Percentiles rank a stretch among this genome's conserved stretches.
Evolutionary conservation across 768 basidiomycete species (phyloP).

Genomic region (Lanmaoa rubissima): DNA sequence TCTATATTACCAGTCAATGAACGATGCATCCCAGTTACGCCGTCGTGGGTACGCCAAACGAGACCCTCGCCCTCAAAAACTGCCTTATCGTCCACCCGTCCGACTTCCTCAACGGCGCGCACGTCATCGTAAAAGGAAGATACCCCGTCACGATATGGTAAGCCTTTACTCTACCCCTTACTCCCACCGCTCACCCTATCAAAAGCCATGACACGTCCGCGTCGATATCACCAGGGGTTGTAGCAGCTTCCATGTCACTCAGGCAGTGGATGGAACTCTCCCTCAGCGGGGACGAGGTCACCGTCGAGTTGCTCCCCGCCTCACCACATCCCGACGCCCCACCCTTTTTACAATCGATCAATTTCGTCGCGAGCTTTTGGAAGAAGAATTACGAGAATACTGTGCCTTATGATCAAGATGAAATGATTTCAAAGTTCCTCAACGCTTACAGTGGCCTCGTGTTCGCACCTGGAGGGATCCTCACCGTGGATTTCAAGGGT

Average conservation of each 20-base stretch:
- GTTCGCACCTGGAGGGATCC: conserved; percentile 62
- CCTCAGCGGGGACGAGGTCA: conserved; percentile 68
- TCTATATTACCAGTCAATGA: neutral
- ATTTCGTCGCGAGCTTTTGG: conserved; percentile 74
- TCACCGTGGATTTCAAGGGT: conserved; percentile 88
- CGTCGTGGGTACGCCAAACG: conserved; percentile 61
- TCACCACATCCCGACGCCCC: conserved; percentile 52
- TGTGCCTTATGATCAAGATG: conserved; percentile 84
- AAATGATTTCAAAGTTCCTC: conserved; percentile 73
- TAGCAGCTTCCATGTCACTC: conserved; percentile 78
- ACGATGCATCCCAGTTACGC: conserved; percentile 39
- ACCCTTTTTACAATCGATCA: conserved; percentile 71
- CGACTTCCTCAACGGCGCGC: conserved; percentile 72
- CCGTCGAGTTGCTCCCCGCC: conserved; percentile 56
- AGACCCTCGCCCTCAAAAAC: conserved; percentile 74
- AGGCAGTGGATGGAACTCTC: conserved; percentile 92
- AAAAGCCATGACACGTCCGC: conserved; percentile 76
- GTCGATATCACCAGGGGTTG: conserved; percentile 59
- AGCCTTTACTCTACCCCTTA: conserved; percentile 18
- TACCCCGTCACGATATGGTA: conserved; percentile 77
- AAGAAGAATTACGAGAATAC: conserved; percentile 51
- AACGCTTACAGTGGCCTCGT: conserved; percentile 72
- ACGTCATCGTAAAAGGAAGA: conserved; percentile 70
- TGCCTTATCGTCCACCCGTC: conserved; percentile 75
- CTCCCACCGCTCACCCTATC: conserved; percentile 27